Evolutionary conservation across 139 green algal genomes (phyloP).

Genomic region (Diplosphaera chodatii): DNA sequence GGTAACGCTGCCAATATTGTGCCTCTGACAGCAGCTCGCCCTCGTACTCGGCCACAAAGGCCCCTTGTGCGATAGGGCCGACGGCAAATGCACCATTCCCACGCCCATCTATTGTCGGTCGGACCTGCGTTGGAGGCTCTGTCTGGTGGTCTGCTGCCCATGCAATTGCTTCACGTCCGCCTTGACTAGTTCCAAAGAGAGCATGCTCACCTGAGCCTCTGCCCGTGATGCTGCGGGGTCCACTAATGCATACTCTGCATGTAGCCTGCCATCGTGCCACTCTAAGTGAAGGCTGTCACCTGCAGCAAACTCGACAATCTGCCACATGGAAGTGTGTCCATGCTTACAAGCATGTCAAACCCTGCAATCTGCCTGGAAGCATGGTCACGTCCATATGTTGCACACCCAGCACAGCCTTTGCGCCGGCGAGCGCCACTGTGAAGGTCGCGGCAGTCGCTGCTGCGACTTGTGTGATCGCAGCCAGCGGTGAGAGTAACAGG

Average conservation of each 20-base stretch:
- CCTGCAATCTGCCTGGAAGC: too few species aligned
- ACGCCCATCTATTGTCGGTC: constrained; percentile 1
- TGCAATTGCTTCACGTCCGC: neutral
- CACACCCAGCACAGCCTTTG: constrained; percentile 1
- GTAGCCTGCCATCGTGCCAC: constrained; percentile 5
- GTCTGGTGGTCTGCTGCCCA: neutral
- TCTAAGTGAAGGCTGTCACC: constrained; percentile 6
- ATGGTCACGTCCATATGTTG: too few species aligned
- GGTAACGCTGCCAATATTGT: constrained; percentile 40
- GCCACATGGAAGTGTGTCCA: too few species aligned
- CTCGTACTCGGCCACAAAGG: constrained; percentile 37
- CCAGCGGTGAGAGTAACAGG: neutral
- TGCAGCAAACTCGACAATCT: too few species aligned
- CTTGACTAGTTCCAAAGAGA: neutral
- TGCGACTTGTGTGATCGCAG: neutral
- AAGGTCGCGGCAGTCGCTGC: neutral
- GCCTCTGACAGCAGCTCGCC: constrained; percentile 39
- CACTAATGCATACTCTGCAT: neutral
- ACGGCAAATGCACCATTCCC: constrained; percentile 45
- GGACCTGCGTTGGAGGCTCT: neutral
- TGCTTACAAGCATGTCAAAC: too few species aligned
- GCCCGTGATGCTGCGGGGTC: neutral
- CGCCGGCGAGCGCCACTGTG: neutral
- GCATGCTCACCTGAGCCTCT: neutral
- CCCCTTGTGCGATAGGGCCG: constrained; percentile 20